These are phyloP conservation scores for Phytophthora uliginosa DNA, from an alignment of 352 stramenopile genomes.

Conservation along the genomic window DNA sequence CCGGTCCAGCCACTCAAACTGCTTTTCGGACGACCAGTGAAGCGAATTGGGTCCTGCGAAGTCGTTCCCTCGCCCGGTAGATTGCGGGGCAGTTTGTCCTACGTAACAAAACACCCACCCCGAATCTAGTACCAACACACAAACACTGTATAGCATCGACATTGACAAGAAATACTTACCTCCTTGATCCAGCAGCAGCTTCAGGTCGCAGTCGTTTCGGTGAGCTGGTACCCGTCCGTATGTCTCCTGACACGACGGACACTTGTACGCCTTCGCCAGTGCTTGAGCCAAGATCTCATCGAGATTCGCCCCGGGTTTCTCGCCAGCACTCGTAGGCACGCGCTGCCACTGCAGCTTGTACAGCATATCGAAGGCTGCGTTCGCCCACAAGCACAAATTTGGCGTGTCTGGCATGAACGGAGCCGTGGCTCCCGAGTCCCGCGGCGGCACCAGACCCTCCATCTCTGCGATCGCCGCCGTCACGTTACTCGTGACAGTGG, in stretches of 20 bases:
- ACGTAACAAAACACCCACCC: background rate
- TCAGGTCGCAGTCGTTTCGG: conserved; percentile 65
- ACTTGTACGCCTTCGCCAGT: conserved; percentile 49
- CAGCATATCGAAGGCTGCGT: conserved; percentile 80
- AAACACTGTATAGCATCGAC: background rate
- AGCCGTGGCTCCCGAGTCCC: conserved; percentile 14
- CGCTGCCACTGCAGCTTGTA: conserved; percentile 75
- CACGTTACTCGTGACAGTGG: conserved; percentile 21
- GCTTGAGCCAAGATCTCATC: conserved; percentile 48
- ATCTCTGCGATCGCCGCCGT: conserved; percentile 44
- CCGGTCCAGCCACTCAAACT: conserved; percentile 28
- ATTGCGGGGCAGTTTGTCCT: conserved; percentile 20
- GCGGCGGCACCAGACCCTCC: conserved; percentile 26
- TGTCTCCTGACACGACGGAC: conserved; percentile 54
- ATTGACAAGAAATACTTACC: conserved; percentile 11
- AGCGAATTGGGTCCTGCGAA: conserved; percentile 5
- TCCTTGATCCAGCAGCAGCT: conserved; percentile 68
- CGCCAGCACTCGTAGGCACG: conserved; percentile 6
- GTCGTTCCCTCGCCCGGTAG: background rate
- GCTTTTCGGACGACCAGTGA: conserved; percentile 29
- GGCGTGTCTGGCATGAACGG: conserved; percentile 57
- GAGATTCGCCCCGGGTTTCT: conserved; percentile 33
- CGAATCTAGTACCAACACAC: too few species aligned
- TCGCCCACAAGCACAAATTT: conserved; percentile 76
- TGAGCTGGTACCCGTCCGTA: conserved; percentile 60